Evolutionary conservation across 2,329 filamentous ascomycete species (phyloP), one percentile per base, ranked within the genome.

Genomic region (Trichoderma simmonsii): DNA sequence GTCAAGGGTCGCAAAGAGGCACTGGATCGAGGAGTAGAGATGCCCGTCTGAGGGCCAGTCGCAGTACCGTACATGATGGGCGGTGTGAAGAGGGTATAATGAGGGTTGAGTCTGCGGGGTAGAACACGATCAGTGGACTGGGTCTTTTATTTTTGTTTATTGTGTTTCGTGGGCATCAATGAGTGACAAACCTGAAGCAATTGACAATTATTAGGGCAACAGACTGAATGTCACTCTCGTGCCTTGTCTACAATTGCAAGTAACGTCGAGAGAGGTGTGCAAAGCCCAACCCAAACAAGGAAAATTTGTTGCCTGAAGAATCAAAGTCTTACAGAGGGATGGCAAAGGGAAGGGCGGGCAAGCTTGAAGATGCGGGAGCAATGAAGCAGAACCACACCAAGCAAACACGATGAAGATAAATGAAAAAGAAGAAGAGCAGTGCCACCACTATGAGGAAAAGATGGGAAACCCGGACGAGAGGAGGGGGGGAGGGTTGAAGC

Each of bases 21-120:
- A 77, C 93, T 96, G 71, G 95, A 97, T 85, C 96, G 92, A 78
- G 96, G 96, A 77, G 96, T 99, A 77, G 95, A 97, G 81, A 97
- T 94, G 84, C 96, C 96, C 86, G 96, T 99, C 85, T 97, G 95
- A 74, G 93, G 91, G 84, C 92, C 93, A 73, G 91, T 93, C 78
- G 86, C 88, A 79, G 92, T 90, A 84, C 93, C 93, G 89, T 96
- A 97, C 94, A 97, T 97, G 83, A 79, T 89, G 83, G 83, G 79
- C 76, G 77, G 77, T 36, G 76, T 76, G 82, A 72, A 28, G 65
- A 63, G 71, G 48, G 71, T 70, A 72, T 70, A 70, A 71, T 36
- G 66, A 68, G 51, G 60, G 57, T 66, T 54, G 63, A 39, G 64
- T 72, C 70, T 72, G 70, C 70, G 70, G 70, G 70, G 70, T 69